Conservation (phyloP, 2,329 filamentous ascomycete genomes). For the Colletotrichum siamense region DNA sequence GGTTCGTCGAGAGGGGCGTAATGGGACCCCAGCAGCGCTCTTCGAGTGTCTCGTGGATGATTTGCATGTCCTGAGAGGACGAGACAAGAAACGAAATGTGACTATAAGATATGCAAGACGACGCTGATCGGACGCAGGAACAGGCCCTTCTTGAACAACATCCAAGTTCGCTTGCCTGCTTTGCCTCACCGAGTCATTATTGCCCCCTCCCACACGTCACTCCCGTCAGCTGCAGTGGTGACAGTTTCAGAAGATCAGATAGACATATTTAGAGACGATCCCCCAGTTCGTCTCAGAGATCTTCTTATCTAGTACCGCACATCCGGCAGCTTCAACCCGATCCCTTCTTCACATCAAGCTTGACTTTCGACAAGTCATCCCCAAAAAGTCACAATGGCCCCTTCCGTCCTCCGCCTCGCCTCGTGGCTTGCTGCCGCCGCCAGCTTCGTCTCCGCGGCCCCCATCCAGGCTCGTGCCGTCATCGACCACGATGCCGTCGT, state of each 20-base stretch:
- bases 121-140: conserved; percentile 4
- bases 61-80: background rate
- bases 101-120: conserved; percentile 9
- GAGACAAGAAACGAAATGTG: background rate
- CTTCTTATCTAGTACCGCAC: background rate
- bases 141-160: background rate
- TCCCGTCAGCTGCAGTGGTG: background rate
- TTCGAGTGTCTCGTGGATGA: background rate
- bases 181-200: background rate
- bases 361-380: background rate
- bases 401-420: conserved; percentile 19
- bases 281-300: background rate
- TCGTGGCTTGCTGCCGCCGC: conserved; percentile 20
- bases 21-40: background rate
- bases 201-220: background rate
- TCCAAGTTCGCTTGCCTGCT: background rate
- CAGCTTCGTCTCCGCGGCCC: conserved; percentile 22
- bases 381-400: conserved; percentile 8
- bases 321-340: background rate
- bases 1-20: background rate
- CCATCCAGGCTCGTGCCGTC: conserved; percentile 30
- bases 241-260: conserved; percentile 13
- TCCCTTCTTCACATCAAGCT: background rate
- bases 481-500: conserved; percentile 36
- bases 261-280: conserved; percentile 8